These are phyloP conservation scores for Pseudonectria foliicola DNA, from an alignment of 2,329 filamentous ascomycete species.

Conservation along the genomic window DNA sequence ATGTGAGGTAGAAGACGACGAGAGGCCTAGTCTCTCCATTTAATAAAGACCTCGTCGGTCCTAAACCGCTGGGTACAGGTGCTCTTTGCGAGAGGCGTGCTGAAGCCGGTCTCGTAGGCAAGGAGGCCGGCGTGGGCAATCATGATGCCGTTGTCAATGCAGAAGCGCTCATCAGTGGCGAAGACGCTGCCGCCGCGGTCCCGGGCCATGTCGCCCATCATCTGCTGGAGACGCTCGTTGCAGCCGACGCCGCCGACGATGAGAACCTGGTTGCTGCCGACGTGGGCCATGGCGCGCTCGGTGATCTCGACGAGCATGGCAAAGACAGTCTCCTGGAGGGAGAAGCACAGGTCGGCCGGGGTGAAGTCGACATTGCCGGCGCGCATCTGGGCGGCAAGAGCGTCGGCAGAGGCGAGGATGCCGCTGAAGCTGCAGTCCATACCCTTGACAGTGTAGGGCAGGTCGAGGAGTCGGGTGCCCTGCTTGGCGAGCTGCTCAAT, in stretches of 20 bases:
- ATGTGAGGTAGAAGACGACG: neutral
- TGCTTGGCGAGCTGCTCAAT: slow-evolving; percentile 87
- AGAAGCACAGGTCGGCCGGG: slow-evolving; percentile 83
- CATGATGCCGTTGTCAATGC: slow-evolving; percentile 99
- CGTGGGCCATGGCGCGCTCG: slow-evolving; percentile 96
- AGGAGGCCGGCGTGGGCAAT: slow-evolving; percentile 92
- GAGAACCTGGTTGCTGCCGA: slow-evolving; percentile 81
- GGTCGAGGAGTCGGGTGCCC: slow-evolving; percentile 67
- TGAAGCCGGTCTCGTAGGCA: slow-evolving; percentile 75
- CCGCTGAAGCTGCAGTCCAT: slow-evolving; percentile 98
- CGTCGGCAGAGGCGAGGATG: slow-evolving; percentile 77
- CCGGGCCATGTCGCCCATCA: slow-evolving; percentile 95
- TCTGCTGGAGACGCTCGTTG: slow-evolving; percentile 89
- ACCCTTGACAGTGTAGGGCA: slow-evolving; percentile 94
- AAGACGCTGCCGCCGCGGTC: slow-evolving; percentile 86
- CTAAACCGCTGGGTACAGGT: slow-evolving; percentile 79
- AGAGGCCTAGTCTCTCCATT: slow-evolving; percentile 59
- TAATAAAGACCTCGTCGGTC: slow-evolving; percentile 73
- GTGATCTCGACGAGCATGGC: slow-evolving; percentile 99
- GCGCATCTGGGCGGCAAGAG: slow-evolving; percentile 63
- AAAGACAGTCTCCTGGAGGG: slow-evolving; percentile 88
- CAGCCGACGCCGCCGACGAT: slow-evolving; percentile 95
- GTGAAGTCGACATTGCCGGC: slow-evolving; percentile 54
- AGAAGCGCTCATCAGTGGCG: slow-evolving; percentile 94
- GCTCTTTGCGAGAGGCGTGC: slow-evolving; percentile 69